These are phyloP conservation scores for Gnetum montanum DNA, from an alignment of 75 land plant genomes.

Conservation along the genomic window DNA sequence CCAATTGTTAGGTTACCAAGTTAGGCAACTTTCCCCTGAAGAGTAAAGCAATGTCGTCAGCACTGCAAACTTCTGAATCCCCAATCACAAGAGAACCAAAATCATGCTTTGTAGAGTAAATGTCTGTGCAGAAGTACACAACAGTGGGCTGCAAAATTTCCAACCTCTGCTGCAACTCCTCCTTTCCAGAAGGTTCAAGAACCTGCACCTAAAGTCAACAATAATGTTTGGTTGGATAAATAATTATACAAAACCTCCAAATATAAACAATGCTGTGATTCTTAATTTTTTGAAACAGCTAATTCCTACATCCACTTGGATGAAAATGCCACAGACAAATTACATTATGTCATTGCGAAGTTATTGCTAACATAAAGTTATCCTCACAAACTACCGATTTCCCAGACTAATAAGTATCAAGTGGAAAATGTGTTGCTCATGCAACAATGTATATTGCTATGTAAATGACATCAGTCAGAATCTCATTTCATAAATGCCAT, in stretches of 20 bases:
- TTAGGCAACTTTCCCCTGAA: slow-evolving; percentile 5
- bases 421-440: not conserved
- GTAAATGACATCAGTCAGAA: not conserved
- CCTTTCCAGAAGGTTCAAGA: slow-evolving; percentile 1
- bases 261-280: not conserved
- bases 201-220: not conserved
- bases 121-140: slow-evolving; percentile 1
- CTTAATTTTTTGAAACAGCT: not conserved
- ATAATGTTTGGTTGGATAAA: not conserved
- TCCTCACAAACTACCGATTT: not conserved
- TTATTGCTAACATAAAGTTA: not conserved
- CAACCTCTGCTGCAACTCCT: slow-evolving; percentile 8
- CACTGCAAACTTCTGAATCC: slow-evolving; percentile 5
- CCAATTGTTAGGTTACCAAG: slow-evolving; percentile 4
- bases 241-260: slow-evolving; percentile 1
- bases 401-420: no score
- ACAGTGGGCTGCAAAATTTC: not conserved
- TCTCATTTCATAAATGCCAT: no score
- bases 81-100: slow-evolving; percentile 1
- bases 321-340: not conserved
- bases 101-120: slow-evolving; percentile 3
- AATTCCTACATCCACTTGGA: no score
- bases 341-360: not conserved
- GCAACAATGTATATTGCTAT: not conserved
- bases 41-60: slow-evolving; percentile 1